A percentile compares a stretch with the other conserved stretches of the same genome.
These are phyloP conservation scores for Saccharomycopsis microspora DNA, from an alignment of 805 yeast species.

Conservation along the genomic window DNA sequence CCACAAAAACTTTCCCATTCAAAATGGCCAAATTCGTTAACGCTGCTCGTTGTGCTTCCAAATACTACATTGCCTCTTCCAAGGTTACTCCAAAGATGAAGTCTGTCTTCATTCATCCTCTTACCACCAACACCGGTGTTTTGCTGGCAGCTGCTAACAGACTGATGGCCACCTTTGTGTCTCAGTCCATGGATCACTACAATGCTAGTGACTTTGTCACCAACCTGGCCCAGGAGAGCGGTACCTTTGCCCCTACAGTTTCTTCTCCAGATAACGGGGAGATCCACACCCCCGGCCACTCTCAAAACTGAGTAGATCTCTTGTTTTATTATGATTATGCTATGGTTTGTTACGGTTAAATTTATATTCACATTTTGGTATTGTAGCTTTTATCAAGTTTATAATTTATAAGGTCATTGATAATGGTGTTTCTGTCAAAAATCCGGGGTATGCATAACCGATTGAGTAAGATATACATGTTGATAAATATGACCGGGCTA, in stretches of 20 bases:
- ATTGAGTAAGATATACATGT: no score
- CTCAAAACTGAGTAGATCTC: neutral
- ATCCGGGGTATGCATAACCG: no score
- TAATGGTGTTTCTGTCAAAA: no score
- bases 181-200: conserved; percentile 3
- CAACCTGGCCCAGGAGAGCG: neutral
- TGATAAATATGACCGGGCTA: no score
- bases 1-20: neutral
- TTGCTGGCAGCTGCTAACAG: neutral
- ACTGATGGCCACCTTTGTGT: conserved; percentile 8
- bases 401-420: no score
- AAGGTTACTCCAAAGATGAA: neutral
- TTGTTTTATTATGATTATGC: no score
- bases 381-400: no score
- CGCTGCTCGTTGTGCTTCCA: conserved; percentile 11
- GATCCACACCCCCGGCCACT: conserved; percentile 11
- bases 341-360: no score
- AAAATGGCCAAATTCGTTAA: conserved; percentile 13
- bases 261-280: conserved; percentile 5
- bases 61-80: conserved; percentile 7
- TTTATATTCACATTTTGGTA: no score
- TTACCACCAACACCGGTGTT: neutral
- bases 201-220: neutral
- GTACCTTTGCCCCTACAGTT: conserved; percentile 9
- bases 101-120: neutral